phyloP scores from a whole-genome alignment of 495 filamentous ascomycete genomes.

The Trypethelium eluteriae region DNA sequence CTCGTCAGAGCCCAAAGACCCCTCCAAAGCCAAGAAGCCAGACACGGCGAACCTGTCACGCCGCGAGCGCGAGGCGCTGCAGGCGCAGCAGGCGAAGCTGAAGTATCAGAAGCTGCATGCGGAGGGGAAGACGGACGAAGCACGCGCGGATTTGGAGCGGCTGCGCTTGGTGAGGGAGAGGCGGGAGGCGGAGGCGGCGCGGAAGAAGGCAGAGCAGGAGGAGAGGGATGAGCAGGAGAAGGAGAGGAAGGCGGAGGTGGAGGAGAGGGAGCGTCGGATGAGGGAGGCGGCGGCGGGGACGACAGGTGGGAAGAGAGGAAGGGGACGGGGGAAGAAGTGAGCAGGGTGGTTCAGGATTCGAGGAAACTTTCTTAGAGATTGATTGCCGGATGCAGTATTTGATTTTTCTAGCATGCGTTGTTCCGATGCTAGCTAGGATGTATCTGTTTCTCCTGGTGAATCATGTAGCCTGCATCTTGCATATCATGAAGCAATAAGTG shows the following conservation, averaged over 20 bases:
- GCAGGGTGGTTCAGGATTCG: slow-evolving; percentile 13
- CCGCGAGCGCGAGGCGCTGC: slow-evolving; percentile 78
- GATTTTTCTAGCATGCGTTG: neutral
- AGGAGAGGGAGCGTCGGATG: slow-evolving; percentile 30
- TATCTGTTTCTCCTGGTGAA: neutral
- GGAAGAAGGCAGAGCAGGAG: slow-evolving; percentile 58
- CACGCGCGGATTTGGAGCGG: slow-evolving; percentile 81
- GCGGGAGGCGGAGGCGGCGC: slow-evolving; percentile 72
- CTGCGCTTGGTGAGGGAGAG: slow-evolving; percentile 73
- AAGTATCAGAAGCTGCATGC: slow-evolving; percentile 89
- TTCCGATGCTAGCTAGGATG: neutral
- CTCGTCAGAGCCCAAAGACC: slow-evolving; percentile 36
- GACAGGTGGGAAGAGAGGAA: slow-evolving; percentile 14
- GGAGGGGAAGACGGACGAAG: slow-evolving; percentile 95
- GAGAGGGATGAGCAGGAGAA: slow-evolving; percentile 38
- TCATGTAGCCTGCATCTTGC: neutral
- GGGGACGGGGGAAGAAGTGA: slow-evolving; percentile 28
- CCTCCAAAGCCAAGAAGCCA: slow-evolving; percentile 32
- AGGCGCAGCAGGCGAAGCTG: slow-evolving; percentile 83
- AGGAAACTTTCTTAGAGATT: too few relatives aligned
- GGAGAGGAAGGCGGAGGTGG: slow-evolving; percentile 36
- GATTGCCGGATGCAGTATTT: neutral
- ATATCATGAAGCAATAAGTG: slow-evolving; percentile 4
- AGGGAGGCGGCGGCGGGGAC: slow-evolving; percentile 28
- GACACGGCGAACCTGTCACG: slow-evolving; percentile 56